phyloP scores from a whole-genome alignment of 306 rosid genomes.

The Medicago truncatula region MtrunA17r5.0-ANR NC_053046.1:39766001-39766500 shows the following conservation, averaged over 20 bases:
- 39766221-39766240: too few relatives aligned
- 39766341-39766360: too few relatives aligned
- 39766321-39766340: too few relatives aligned
- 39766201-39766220: not conserved
- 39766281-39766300: too few relatives aligned
- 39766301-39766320: too few relatives aligned
- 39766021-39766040: not conserved
- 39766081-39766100: constrained; percentile 33
- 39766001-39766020: accelerated
- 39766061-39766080: constrained; percentile 32
- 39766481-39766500: constrained; percentile 6
- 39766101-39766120: constrained; percentile 51
- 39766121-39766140: constrained; percentile 51
- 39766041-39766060: not conserved
- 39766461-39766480: not conserved
- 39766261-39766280: too few relatives aligned
- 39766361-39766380: too few relatives aligned
- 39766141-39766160: constrained; percentile 65
- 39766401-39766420: constrained; percentile 6
- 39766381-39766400: not conserved
- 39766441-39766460: constrained; percentile 5
- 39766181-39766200: constrained; percentile 39
- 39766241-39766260: too few relatives aligned
- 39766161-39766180: not conserved
- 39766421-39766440: not conserved